Evolutionary conservation across 2,329 filamentous ascomycete species (phyloP).

Genomic region (Paecilomyces formosus): DNA sequence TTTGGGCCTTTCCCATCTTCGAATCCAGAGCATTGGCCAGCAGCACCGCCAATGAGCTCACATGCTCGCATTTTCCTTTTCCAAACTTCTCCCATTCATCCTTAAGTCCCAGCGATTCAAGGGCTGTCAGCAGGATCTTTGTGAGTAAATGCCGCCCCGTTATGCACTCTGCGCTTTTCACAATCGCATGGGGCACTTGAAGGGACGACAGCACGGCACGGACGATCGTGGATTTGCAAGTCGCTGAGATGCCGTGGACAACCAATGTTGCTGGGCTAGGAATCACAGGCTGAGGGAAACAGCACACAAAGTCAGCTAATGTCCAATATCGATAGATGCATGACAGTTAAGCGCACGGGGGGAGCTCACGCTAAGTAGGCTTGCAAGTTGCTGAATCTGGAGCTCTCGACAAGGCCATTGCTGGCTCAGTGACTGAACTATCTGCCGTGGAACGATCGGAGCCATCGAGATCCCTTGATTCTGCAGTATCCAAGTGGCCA

Average conservation of each 20-base stretch:
- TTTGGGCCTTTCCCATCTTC: constrained; percentile 29
- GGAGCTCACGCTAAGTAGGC: constrained; percentile 32
- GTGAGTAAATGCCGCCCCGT: constrained; percentile 38
- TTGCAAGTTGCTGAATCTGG: constrained; percentile 34
- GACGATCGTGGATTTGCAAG: constrained; percentile 72
- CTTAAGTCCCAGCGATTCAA: constrained; percentile 27
- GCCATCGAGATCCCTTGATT: neutral
- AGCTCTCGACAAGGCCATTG: constrained; percentile 38
- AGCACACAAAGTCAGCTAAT: neutral
- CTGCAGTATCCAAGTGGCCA: neutral
- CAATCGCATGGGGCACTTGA: constrained; percentile 36
- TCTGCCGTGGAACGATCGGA: constrained; percentile 25
- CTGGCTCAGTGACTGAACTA: constrained; percentile 25
- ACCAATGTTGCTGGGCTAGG: constrained; percentile 68
- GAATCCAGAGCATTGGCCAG: constrained; percentile 43
- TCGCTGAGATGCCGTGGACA: constrained; percentile 76
- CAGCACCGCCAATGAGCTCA: constrained; percentile 68
- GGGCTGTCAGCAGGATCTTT: constrained; percentile 36
- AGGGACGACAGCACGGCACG: constrained; percentile 57
- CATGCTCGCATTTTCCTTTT: constrained; percentile 65
- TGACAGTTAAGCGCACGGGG: neutral
- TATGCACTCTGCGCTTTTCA: constrained; percentile 39
- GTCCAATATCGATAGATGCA: neutral
- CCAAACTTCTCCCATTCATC: constrained; percentile 38
- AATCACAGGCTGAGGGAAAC: constrained; percentile 28